Percentiles rank a stretch among this genome's conserved stretches.
phyloP scores from a whole-genome alignment of 176 grass and related monocot species.

The Triticum timopheevii region DNA sequence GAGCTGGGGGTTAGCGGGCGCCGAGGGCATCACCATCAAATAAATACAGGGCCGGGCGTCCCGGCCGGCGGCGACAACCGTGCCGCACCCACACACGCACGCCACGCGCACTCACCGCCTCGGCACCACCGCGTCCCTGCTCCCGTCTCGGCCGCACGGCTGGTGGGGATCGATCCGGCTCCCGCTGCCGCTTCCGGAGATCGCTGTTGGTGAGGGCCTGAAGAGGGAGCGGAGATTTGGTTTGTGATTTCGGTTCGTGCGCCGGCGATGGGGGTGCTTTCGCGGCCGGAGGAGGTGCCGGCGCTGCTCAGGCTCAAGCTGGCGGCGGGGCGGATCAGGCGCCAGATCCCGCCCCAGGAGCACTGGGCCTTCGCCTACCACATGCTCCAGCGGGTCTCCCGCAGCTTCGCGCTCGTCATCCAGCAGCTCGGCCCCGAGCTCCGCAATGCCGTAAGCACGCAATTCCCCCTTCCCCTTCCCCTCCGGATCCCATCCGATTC shows the following conservation, averaged over 20 bases:
- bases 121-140: too few species aligned
- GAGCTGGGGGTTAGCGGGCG: too few species aligned
- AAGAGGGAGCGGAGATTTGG: background rate
- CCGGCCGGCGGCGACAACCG: too few species aligned
- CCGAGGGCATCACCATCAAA: too few species aligned
- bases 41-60: too few species aligned
- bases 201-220: too few species aligned
- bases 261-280: constrained; percentile 35
- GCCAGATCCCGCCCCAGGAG: constrained; percentile 84
- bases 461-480: background rate
- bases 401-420: constrained; percentile 97
- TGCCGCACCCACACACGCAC: too few species aligned
- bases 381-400: constrained; percentile 97
- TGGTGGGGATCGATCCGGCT: too few species aligned
- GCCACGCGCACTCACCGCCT: too few species aligned
- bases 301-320: constrained; percentile 79
- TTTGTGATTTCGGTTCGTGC: background rate
- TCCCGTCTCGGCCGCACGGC: too few species aligned
- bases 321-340: constrained; percentile 66
- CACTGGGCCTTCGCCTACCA: constrained; percentile 96
- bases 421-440: constrained; percentile 86
- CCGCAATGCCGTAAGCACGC: constrained; percentile 72
- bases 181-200: too few species aligned
- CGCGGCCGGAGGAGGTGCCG: constrained; percentile 70
- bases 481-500: background rate